phyloP scores from a whole-genome alignment of 768 basidiomycete genomes.

The Hemileccinum rubropunctum region DNA sequence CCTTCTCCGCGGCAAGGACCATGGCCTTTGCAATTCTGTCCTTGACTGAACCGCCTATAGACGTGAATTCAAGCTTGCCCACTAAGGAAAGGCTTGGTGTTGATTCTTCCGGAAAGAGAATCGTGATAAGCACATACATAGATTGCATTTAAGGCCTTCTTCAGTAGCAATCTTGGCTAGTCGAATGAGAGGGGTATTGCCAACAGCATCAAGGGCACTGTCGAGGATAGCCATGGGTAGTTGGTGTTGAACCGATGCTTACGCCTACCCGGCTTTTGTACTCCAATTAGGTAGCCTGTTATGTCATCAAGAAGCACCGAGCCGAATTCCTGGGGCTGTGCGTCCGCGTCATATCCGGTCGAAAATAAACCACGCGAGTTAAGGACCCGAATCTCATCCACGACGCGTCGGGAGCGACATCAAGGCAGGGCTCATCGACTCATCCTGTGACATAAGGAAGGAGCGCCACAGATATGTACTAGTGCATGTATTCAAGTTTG shows the following conservation, averaged over 20 bases:
- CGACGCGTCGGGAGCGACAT: too few species aligned
- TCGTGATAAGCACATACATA: constrained; percentile 53
- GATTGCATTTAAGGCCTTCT: constrained; percentile 83
- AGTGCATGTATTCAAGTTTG: too few species aligned
- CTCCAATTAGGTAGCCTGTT: not conserved
- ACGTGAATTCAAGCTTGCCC: constrained; percentile 88
- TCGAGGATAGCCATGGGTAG: constrained; percentile 52
- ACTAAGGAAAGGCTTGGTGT: constrained; percentile 42
- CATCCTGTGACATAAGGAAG: too few species aligned
- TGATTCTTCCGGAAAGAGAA: not conserved
- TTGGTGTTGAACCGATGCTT: not conserved
- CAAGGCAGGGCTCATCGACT: too few species aligned
- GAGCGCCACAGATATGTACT: too few species aligned
- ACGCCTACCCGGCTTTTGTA: not conserved
- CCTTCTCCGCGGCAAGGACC: constrained; percentile 90
- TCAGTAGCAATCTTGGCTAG: constrained; percentile 73
- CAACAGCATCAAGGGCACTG: constrained; percentile 81
- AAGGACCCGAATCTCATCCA: too few species aligned
- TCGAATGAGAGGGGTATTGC: constrained; percentile 87
- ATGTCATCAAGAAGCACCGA: too few species aligned
- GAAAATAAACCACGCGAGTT: too few species aligned
- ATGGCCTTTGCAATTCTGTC: constrained; percentile 96
- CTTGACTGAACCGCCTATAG: constrained; percentile 92
- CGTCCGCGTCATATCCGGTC: too few species aligned
- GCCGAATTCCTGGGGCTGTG: too few species aligned